A percentile compares a stretch with the other conserved stretches of the same genome.
Conservation (phyloP, 106 monocot species). For the Dioscorea zingiberensis region DNA sequence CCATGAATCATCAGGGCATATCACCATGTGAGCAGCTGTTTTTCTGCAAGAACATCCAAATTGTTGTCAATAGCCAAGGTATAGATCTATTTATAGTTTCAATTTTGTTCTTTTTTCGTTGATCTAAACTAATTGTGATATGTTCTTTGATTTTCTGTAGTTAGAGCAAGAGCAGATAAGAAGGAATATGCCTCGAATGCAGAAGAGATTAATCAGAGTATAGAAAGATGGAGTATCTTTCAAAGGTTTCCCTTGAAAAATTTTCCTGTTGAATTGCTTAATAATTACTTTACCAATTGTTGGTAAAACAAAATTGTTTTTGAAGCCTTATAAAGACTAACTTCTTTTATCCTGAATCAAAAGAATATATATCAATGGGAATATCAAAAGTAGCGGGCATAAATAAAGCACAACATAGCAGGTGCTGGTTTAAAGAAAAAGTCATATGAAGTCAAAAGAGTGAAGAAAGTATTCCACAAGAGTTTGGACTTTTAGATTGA, state of each 20-base stretch:
- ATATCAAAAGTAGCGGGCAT: no score
- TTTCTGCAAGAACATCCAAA: constrained; percentile 74
- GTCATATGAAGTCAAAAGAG: no score
- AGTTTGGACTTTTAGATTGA: no score
- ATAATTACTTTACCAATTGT: no score
- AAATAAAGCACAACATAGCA: no score
- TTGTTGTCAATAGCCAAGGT: constrained; percentile 67
- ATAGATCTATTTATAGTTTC: no score
- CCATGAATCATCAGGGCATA: constrained; percentile 93
- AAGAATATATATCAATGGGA: no score
- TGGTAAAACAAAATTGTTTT: no score
- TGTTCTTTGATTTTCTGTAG: constrained; percentile 17
- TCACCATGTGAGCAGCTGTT: constrained; percentile 84
- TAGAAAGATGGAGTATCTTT: constrained; percentile 86
- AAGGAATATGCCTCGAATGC: constrained; percentile 37
- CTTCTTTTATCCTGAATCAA: no score
- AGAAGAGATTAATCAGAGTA: constrained; percentile 65
- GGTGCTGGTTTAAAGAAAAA: no score
- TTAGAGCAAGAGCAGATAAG: constrained; percentile 83
- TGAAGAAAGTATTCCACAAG: no score
- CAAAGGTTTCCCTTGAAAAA: constrained; percentile 37
- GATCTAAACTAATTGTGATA: background rate
- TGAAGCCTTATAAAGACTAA: no score
- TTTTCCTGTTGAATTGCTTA: background rate
- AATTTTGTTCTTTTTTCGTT: background rate